These are phyloP conservation scores for Galerina sulciceps DNA, from an alignment of 768 basidiomycete species.

Conservation along the genomic window DNA sequence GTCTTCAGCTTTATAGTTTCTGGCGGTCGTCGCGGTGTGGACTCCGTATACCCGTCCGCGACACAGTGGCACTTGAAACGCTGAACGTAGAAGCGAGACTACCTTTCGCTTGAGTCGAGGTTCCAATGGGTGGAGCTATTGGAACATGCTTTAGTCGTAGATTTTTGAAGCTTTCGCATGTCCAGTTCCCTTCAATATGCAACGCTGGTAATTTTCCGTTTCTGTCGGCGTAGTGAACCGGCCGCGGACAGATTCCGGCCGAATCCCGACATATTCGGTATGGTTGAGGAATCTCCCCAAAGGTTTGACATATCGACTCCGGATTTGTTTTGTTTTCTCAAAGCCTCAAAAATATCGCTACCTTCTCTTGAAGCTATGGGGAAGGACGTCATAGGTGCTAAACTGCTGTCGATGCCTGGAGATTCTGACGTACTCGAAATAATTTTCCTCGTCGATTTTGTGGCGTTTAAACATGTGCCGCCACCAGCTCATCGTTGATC, in stretches of 20 bases:
- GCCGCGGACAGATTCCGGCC: slow-evolving; percentile 34
- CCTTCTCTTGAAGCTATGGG: neutral
- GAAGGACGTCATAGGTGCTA: slow-evolving; percentile 5
- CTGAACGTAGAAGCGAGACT: slow-evolving; percentile 18
- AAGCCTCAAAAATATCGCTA: neutral
- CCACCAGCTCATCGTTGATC: slow-evolving; percentile 15
- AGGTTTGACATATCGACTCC: slow-evolving; percentile 16
- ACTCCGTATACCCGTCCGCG: slow-evolving; percentile 34
- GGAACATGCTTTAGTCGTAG: slow-evolving; percentile 41
- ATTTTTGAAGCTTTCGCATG: slow-evolving; percentile 43
- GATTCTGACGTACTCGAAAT: slow-evolving; percentile 7
- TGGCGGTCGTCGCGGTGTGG: slow-evolving; percentile 23
- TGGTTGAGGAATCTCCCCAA: slow-evolving; percentile 6
- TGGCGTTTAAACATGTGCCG: slow-evolving; percentile 19
- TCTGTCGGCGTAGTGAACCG: slow-evolving; percentile 41
- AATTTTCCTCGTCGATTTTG: slow-evolving; percentile 2
- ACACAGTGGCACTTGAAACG: slow-evolving; percentile 36
- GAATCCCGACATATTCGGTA: slow-evolving; percentile 28
- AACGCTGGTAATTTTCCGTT: slow-evolving; percentile 46
- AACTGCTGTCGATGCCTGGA: neutral
- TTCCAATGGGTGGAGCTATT: slow-evolving; percentile 24
- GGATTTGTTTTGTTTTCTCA: slow-evolving; percentile 8
- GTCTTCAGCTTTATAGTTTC: slow-evolving; percentile 28
- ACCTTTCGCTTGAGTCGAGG: slow-evolving; percentile 13
- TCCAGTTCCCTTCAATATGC: slow-evolving; percentile 30